Percentiles rank a stretch among this genome's conserved stretches.
Conservation (phyloP, 257 asterid genomes). For the Plectranthus barbatus region DNA sequence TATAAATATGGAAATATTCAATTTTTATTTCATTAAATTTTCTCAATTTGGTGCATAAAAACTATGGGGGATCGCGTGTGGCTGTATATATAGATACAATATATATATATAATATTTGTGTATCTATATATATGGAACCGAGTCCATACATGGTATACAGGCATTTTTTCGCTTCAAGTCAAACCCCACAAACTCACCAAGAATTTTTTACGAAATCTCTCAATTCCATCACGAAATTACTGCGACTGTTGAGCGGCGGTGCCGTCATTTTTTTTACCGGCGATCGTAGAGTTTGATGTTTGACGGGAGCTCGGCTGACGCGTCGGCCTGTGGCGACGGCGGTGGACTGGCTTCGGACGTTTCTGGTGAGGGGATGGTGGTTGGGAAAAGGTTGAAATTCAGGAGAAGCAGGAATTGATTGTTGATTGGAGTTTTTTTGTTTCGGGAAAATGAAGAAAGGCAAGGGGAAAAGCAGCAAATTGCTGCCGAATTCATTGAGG, state of each 20-base stretch:
- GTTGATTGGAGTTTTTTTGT: neutral
- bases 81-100: neutral
- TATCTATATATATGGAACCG: constrained; percentile 14
- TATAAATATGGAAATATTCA: neutral
- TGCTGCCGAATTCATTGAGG: constrained; percentile 61
- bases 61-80: constrained; percentile 35
- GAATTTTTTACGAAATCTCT: constrained; percentile 6
- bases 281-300: constrained; percentile 42
- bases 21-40: neutral
- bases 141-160: constrained; percentile 23
- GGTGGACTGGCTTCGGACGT: constrained; percentile 35
- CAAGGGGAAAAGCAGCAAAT: constrained; percentile 45
- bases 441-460: constrained; percentile 39
- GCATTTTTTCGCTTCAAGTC: constrained; percentile 30
- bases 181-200: constrained; percentile 25
- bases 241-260: constrained; percentile 16
- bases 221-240: neutral
- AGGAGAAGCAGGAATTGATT: neutral
- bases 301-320: constrained; percentile 17
- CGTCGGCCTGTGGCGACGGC: constrained; percentile 58
- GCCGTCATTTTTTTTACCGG: constrained; percentile 19
- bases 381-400: constrained; percentile 25
- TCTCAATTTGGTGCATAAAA: neutral
- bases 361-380: constrained; percentile 30
- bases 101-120: neutral